A percentile compares a stretch with the other conserved stretches of the same genome.
Conservation (phyloP, 331 rosid species). For the Rhamnella rubrinervis region DNA sequence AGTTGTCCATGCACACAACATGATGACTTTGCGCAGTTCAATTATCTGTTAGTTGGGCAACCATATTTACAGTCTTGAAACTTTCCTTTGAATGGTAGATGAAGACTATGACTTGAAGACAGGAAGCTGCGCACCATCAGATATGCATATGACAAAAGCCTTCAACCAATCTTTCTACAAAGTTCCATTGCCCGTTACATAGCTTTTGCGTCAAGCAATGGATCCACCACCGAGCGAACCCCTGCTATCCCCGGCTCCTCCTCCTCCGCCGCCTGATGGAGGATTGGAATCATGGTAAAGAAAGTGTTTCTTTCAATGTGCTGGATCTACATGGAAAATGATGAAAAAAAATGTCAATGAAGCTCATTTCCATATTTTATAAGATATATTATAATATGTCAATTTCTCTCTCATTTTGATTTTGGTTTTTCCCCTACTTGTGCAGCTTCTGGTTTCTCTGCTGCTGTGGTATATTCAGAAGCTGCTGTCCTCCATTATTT, state of each 20-base stretch:
- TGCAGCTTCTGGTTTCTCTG: slow-evolving; percentile 73
- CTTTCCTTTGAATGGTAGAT: slow-evolving; percentile 66
- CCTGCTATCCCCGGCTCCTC: slow-evolving; percentile 46
- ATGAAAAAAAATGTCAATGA: not conserved
- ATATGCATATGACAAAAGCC: not conserved
- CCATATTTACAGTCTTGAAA: not conserved
- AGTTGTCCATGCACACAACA: not conserved
- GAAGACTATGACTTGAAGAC: slow-evolving; percentile 33
- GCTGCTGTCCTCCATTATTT: slow-evolving; percentile 75
- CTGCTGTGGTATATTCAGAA: slow-evolving; percentile 69
- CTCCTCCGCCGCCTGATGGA: slow-evolving; percentile 36
- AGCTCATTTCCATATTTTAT: not conserved
- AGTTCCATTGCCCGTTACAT: not conserved
- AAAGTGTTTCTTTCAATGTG: slow-evolving; percentile 1
- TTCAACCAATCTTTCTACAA: not conserved
- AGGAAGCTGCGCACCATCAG: slow-evolving; percentile 20
- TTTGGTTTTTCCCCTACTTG: slow-evolving; percentile 1
- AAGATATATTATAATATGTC: not conserved
- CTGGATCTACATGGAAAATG: not conserved
- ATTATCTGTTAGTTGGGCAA: slow-evolving; percentile 21
- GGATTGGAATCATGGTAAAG: slow-evolving; percentile 62
- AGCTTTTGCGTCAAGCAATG: slow-evolving; percentile 25
- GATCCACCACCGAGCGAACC: slow-evolving; percentile 50
- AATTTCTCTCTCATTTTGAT: not conserved
- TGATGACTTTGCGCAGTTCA: not conserved